Conservation (phyloP, 2,329 filamentous ascomycete species). For the Neofusicoccum sp. region DNA sequence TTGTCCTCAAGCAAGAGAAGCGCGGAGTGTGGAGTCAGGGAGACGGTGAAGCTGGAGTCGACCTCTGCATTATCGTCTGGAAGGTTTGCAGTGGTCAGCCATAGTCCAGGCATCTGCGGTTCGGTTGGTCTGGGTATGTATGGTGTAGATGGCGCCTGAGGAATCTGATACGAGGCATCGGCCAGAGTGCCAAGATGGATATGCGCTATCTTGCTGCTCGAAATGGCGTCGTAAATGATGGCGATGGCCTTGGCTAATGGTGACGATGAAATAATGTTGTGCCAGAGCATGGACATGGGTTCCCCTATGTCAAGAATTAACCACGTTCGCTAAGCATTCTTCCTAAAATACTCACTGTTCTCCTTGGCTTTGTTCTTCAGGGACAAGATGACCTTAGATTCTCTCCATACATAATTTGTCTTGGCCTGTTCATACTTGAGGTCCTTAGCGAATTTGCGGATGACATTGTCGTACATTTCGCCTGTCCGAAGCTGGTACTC, state of each 20-base stretch:
- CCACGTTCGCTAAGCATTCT: neutral
- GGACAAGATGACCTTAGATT: conserved; percentile 77
- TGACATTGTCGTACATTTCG: conserved; percentile 84
- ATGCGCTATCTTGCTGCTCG: conserved; percentile 81
- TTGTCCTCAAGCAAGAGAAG: conserved; percentile 83
- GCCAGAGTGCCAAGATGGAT: conserved; percentile 67
- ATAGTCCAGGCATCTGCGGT: conserved; percentile 69
- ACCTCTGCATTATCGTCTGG: conserved; percentile 64
- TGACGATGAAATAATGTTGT: conserved; percentile 67
- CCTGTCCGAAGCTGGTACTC: conserved; percentile 70
- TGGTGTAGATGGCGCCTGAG: conserved; percentile 63
- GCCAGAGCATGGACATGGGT: conserved; percentile 68
- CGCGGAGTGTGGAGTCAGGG: conserved; percentile 74
- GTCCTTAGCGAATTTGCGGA: conserved; percentile 88
- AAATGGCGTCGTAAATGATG: conserved; percentile 77
- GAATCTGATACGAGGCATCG: conserved; percentile 63
- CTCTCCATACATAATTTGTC: conserved; percentile 86
- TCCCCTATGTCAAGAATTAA: conserved; percentile 32
- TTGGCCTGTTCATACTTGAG: conserved; percentile 90
- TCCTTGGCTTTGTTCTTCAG: conserved; percentile 82
- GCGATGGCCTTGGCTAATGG: conserved; percentile 80
- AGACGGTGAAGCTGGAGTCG: conserved; percentile 54
- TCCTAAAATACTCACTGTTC: conserved; percentile 37
- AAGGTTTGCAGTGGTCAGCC: conserved; percentile 83
- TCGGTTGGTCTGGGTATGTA: conserved; percentile 70